A percentile compares a stretch with the other conserved stretches of the same genome.
Evolutionary conservation across 129 eudicot species (phyloP).

Genomic region (Lonicera japonica): DNA sequence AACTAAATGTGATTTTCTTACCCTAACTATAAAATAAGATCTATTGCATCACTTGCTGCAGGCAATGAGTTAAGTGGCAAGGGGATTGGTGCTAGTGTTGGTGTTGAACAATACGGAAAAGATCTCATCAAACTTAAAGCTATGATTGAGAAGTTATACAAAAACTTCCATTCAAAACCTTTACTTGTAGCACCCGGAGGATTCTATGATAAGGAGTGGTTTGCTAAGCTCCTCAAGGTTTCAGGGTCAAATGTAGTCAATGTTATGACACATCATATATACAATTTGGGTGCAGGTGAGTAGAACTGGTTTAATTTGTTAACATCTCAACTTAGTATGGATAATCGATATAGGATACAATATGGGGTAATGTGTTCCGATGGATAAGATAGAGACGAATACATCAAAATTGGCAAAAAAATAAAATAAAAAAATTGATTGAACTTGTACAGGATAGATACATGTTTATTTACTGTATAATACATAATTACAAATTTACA

Average conservation of each 20-base stretch:
- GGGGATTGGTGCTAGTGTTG: conserved; percentile 79
- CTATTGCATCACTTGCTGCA: conserved; percentile 13
- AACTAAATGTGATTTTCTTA: conserved; percentile 1
- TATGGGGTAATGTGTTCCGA: too few species aligned
- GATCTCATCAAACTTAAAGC: conserved; percentile 51
- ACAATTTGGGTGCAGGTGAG: conserved; percentile 85
- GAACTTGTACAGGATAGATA: too few species aligned
- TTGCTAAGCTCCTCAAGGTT: conserved; percentile 51
- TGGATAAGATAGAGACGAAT: too few species aligned
- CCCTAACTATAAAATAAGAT: neutral
- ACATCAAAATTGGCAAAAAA: too few species aligned
- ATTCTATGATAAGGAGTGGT: conserved; percentile 77
- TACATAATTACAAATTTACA: too few species aligned
- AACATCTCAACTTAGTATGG: neutral
- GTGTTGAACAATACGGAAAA: conserved; percentile 62
- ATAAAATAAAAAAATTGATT: too few species aligned
- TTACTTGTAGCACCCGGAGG: conserved; percentile 88
- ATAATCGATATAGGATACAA: neutral
- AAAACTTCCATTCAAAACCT: conserved; percentile 41
- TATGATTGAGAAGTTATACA: conserved; percentile 48
- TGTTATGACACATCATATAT: conserved; percentile 76
- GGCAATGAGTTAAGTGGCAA: conserved; percentile 93
- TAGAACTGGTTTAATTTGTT: neutral
- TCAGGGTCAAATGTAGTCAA: conserved; percentile 61
- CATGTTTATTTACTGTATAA: too few species aligned